Evolutionary conservation across 768 basidiomycete genomes (phyloP).

Genomic region (Russula emetica): DNA sequence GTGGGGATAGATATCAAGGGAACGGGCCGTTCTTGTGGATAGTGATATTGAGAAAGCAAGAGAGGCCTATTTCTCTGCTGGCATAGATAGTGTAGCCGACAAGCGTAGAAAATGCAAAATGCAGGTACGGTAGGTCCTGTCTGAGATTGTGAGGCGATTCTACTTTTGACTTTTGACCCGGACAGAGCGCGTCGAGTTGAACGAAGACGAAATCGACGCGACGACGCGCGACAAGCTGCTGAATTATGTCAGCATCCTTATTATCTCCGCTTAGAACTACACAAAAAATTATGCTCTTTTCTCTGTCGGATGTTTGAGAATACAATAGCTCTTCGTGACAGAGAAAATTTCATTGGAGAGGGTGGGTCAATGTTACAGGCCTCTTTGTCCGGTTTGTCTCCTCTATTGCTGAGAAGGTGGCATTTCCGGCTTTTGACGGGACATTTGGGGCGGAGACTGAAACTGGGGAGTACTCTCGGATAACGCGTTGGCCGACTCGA

Average conservation of each 20-base stretch:
- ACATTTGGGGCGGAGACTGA: conserved; percentile 31
- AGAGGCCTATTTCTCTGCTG: conserved; percentile 16
- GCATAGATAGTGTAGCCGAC: conserved; percentile 16
- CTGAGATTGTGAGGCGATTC: not conserved
- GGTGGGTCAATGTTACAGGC: not conserved
- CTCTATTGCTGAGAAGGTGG: not conserved
- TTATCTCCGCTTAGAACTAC: conserved; percentile 2
- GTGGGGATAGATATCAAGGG: conserved; percentile 27
- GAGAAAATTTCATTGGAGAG: not conserved
- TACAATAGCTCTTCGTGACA: not conserved
- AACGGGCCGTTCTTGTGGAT: conserved; percentile 9
- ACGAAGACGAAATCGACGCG: conserved; percentile 17
- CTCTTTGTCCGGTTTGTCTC: not conserved
- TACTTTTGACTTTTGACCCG: not conserved
- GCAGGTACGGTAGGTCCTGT: not conserved
- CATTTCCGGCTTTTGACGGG: conserved; percentile 4
- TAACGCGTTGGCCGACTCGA: conserved; percentile 28
- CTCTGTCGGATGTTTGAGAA: not conserved
- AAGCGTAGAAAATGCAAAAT: not conserved
- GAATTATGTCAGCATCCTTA: conserved; percentile 20
- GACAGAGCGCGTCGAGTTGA: conserved; percentile 1
- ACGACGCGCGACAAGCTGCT: conserved; percentile 18
- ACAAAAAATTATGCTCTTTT: not conserved
- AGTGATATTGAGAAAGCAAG: conserved; percentile 19
- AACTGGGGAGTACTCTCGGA: conserved; percentile 31